These are phyloP conservation scores for Hypoxylon sp. DNA, from an alignment of 2,329 filamentous ascomycete species.

Conservation along the genomic window DNA sequence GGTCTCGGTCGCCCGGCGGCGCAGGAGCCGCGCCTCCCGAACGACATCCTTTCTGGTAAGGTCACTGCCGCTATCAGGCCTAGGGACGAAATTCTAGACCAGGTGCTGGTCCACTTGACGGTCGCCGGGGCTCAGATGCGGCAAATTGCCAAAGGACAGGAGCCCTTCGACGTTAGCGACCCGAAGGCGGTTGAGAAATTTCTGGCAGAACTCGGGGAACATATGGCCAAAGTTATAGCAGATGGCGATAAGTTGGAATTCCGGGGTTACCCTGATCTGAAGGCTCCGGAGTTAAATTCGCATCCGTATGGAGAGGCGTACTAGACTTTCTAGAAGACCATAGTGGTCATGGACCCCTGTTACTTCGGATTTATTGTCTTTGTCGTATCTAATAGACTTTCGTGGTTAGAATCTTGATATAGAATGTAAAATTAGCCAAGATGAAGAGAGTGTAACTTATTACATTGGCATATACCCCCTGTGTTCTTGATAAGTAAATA, in stretches of 20 bases:
- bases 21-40: constrained; percentile 63
- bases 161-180: constrained; percentile 52
- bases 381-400: background rate
- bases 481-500: background rate
- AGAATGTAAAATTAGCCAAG: constrained; percentile 1
- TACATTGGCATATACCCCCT: background rate
- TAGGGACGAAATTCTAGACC: constrained; percentile 62
- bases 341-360: background rate
- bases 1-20: constrained; percentile 67
- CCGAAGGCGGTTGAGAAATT: constrained; percentile 41
- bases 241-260: constrained; percentile 52
- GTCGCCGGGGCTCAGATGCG: constrained; percentile 65
- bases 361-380: too few relatives aligned
- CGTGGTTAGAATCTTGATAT: background rate
- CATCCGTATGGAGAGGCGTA: constrained; percentile 37
- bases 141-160: constrained; percentile 42
- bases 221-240: constrained; percentile 44
- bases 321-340: constrained; percentile 6
- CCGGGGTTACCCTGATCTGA: constrained; percentile 46
- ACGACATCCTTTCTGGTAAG: constrained; percentile 62
- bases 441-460: background rate
- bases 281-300: constrained; percentile 30
- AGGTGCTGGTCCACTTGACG: constrained; percentile 62
- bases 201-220: constrained; percentile 45
- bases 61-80: constrained; percentile 64